Percentiles rank a stretch among this genome's conserved stretches.
Evolutionary conservation across 108 stramenopile genomes (phyloP).

Genomic region (Epithemia pelagica): DNA sequence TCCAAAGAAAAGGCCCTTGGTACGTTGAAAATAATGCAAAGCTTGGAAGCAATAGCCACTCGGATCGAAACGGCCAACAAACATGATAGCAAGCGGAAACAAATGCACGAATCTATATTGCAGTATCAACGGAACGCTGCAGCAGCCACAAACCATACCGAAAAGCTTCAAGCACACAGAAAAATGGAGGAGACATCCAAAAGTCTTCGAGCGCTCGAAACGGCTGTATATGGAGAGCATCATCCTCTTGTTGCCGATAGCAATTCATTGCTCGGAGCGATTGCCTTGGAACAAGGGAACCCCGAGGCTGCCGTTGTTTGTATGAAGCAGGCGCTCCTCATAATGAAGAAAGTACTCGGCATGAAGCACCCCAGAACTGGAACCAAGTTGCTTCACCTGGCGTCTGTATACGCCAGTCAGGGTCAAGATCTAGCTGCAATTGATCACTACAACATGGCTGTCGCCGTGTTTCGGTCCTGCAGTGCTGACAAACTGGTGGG

Average conservation of each 20-base stretch:
- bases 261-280: slow-evolving; percentile 11
- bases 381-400: slow-evolving; percentile 20
- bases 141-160: background rate
- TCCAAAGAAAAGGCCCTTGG: background rate
- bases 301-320: slow-evolving; percentile 12
- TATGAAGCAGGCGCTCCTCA: slow-evolving; percentile 21
- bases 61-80: background rate
- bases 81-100: background rate
- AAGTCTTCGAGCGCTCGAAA: slow-evolving; percentile 10
- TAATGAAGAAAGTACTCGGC: slow-evolving; percentile 22
- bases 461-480: background rate
- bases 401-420: slow-evolving; percentile 19
- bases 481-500: slow-evolving; percentile 8
- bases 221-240: slow-evolving; percentile 18
- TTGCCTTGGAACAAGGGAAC: slow-evolving; percentile 15
- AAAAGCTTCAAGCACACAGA: background rate
- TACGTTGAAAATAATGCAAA: background rate
- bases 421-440: slow-evolving; percentile 9
- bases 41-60: background rate
- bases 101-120: background rate
- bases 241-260: slow-evolving; percentile 41
- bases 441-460: slow-evolving; percentile 13
- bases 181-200: background rate
- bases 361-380: slow-evolving; percentile 28
- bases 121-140: background rate